Conservation (phyloP, 2,329 filamentous ascomycete species). For the Nemania bipapillata region DNA sequence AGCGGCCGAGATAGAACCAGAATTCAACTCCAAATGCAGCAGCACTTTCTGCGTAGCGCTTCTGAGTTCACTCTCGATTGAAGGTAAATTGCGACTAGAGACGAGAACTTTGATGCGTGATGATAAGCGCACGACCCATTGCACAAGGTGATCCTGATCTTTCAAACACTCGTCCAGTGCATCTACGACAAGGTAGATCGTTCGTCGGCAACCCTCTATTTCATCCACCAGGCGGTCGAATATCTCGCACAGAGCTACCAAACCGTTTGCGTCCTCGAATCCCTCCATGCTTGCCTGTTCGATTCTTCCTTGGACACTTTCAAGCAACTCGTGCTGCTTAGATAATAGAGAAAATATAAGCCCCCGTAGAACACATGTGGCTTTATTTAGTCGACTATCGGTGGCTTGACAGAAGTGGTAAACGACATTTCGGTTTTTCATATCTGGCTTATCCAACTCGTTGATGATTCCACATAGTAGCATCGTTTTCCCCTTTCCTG, state of each 20-base stretch:
- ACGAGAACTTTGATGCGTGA: constrained; percentile 55
- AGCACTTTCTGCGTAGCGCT: constrained; percentile 29
- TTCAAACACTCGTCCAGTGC: constrained; percentile 60
- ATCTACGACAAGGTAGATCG: constrained; percentile 57
- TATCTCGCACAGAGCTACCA: constrained; percentile 53
- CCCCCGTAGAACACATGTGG: constrained; percentile 50
- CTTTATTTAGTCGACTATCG: constrained; percentile 45
- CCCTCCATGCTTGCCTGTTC: constrained; percentile 40
- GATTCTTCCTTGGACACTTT: constrained; percentile 37
- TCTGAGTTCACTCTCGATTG: constrained; percentile 51
- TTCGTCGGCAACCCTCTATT: constrained; percentile 52
- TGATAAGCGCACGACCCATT: constrained; percentile 37
- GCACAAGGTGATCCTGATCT: neutral
- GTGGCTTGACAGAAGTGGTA: constrained; percentile 54
- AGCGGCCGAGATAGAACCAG: constrained; percentile 50
- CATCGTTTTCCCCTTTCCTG: constrained; percentile 60
- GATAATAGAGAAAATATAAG: constrained; percentile 52
- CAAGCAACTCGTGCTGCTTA: constrained; percentile 52
- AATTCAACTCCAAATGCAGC: constrained; percentile 55
- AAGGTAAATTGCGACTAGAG: constrained; percentile 55
- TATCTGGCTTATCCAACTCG: constrained; percentile 41
- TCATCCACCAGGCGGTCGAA: constrained; percentile 44
- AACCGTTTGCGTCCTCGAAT: constrained; percentile 56
- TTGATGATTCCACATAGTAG: constrained; percentile 55
- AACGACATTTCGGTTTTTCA: neutral